Evolutionary conservation across 306 rosid species (phyloP).

Genomic region (Corylus heterophylla): DNA sequence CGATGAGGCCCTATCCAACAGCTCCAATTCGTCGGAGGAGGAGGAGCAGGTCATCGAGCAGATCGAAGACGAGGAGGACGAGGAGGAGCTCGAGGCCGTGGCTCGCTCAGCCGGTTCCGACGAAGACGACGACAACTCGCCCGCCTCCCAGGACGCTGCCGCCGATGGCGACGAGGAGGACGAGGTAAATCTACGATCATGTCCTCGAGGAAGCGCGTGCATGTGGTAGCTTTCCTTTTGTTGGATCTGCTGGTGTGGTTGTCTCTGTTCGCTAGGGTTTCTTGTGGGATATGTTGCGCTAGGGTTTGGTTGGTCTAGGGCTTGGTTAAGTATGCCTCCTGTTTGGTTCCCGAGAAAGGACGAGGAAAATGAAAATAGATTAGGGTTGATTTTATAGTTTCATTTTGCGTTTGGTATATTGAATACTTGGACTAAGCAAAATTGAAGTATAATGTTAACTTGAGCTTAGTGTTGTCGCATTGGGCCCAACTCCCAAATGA

Average conservation of each 20-base stretch:
- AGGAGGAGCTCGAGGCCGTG: constrained; percentile 87
- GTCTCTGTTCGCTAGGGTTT: neutral
- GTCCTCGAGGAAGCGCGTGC: neutral
- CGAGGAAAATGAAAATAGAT: neutral
- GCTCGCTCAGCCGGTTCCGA: constrained; percentile 82
- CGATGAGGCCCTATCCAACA: constrained; percentile 66
- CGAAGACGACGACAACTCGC: constrained; percentile 52
- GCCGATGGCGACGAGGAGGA: constrained; percentile 59
- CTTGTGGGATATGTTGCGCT: constrained; percentile 1
- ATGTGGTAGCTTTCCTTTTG: constrained; percentile 1
- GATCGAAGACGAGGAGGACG: constrained; percentile 82
- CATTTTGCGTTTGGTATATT: neutral
- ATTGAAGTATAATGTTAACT: neutral
- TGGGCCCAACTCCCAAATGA: neutral
- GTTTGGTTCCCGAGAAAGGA: neutral
- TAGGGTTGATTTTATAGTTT: neutral
- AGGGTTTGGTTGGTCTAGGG: constrained; percentile 32
- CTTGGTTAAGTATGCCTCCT: neutral
- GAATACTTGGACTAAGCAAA: neutral
- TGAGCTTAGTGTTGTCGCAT: neutral
- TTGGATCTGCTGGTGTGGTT: constrained; percentile 24
- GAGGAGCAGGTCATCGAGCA: constrained; percentile 57
- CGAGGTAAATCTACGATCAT: constrained; percentile 38
- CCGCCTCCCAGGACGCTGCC: constrained; percentile 25
- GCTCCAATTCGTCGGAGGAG: constrained; percentile 55